Conservation (phyloP, 2,329 filamentous ascomycete genomes). For the Dactylellina leptospora region DNA sequence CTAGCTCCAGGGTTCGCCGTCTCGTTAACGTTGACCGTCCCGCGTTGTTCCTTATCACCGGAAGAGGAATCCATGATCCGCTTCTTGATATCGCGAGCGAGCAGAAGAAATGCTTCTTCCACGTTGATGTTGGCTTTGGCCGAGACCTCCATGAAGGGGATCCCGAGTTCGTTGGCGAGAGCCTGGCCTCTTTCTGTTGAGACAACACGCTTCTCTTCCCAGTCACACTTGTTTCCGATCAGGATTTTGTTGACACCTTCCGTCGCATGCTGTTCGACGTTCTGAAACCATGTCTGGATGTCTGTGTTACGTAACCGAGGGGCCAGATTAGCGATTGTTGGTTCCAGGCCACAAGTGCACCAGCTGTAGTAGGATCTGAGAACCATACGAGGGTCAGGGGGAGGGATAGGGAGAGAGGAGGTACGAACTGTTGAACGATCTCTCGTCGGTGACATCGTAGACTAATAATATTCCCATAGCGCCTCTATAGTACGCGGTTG, state of each 20-base stretch:
- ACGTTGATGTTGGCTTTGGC: constrained; percentile 99
- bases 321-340: constrained; percentile 32
- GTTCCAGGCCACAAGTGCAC: constrained; percentile 28
- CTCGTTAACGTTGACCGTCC: constrained; percentile 50
- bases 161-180: constrained; percentile 92
- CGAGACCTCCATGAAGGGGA: constrained; percentile 97
- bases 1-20: constrained; percentile 15
- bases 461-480: constrained; percentile 98
- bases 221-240: constrained; percentile 99
- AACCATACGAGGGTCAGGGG: not conserved
- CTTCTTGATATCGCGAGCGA: constrained; percentile 98
- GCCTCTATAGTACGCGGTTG: constrained; percentile 96
- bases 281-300: constrained; percentile 99
- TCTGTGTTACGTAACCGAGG: constrained; percentile 67
- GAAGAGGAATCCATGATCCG: constrained; percentile 81
- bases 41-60: constrained; percentile 39
- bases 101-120: constrained; percentile 95
- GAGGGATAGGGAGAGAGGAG: not conserved
- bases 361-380: constrained; percentile 12
- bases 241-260: constrained; percentile 99
- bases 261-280: constrained; percentile 96
- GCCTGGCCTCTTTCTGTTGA: constrained; percentile 92
- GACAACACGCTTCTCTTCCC: constrained; percentile 97
- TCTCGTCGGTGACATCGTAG: constrained; percentile 97
- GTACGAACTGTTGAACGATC: constrained; percentile 88